These are phyloP conservation scores for Fagopyrum esculentum DNA, from an alignment of 148 eudicot species.

Conservation along the genomic window DNA sequence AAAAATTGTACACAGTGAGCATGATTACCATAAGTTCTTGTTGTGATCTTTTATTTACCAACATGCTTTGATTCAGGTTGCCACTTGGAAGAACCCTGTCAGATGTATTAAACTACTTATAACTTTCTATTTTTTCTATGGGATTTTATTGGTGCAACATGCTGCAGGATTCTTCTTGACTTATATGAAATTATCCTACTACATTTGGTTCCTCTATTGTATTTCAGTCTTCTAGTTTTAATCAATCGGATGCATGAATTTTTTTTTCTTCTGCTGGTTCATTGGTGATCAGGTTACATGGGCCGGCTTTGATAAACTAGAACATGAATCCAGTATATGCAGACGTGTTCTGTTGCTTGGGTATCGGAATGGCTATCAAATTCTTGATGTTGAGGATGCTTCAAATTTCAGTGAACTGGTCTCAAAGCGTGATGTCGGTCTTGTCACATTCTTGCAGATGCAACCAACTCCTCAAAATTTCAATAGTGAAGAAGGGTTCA, in stretches of 20 bases:
- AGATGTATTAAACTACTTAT: neutral
- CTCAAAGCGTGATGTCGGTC: conserved; percentile 76
- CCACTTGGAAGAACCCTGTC: conserved; percentile 5
- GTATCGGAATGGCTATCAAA: conserved; percentile 87
- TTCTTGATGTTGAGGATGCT: conserved; percentile 90
- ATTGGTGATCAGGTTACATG: conserved; percentile 61
- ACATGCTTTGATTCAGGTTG: neutral
- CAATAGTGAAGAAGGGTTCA: conserved; percentile 51
- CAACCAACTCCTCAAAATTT: conserved; percentile 63
- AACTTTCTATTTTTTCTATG: neutral
- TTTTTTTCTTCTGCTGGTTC: conserved; percentile 1
- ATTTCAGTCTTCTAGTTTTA: neutral
- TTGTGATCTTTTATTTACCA: neutral
- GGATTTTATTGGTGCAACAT: neutral
- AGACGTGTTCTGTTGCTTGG: conserved; percentile 82
- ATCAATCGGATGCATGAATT: neutral
- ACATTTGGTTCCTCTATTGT: neutral
- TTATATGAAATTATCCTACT: neutral
- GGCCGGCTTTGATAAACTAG: conserved; percentile 91
- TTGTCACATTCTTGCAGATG: conserved; percentile 84
- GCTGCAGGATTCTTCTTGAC: neutral
- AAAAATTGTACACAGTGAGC: neutral
- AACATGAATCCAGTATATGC: conserved; percentile 46
- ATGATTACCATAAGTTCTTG: too few relatives aligned
- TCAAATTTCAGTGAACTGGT: conserved; percentile 75